Percentiles rank a stretch among this genome's conserved stretches.
Evolutionary conservation across 345 rosid species (phyloP).

Genomic region (Mangifera indica): DNA sequence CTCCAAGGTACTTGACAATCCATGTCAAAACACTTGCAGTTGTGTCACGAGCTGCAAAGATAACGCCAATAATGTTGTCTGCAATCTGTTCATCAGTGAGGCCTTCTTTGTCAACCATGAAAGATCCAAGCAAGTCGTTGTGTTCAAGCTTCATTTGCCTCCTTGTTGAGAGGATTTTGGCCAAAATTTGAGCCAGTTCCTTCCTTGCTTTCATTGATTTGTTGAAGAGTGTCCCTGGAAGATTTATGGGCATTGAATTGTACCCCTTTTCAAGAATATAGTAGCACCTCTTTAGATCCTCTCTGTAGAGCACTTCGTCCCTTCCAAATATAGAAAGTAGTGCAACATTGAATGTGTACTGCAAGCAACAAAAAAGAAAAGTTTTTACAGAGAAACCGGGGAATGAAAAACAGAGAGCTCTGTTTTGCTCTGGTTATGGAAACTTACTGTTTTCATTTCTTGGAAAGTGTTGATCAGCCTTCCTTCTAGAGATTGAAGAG

Average conservation of each 20-base stretch:
- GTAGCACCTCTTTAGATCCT: constrained; percentile 80
- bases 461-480: constrained; percentile 56
- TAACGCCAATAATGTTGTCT: constrained; percentile 82
- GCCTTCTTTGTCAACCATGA: constrained; percentile 72
- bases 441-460: constrained; percentile 80
- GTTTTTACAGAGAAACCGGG: constrained; percentile 9
- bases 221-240: constrained; percentile 90
- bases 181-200: constrained; percentile 67
- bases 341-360: constrained; percentile 87
- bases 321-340: constrained; percentile 75
- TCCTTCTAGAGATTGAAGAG: constrained; percentile 49
- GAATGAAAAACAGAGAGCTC: constrained; percentile 31
- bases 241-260: constrained; percentile 93
- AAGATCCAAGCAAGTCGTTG: constrained; percentile 68
- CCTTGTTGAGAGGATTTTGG: constrained; percentile 54
- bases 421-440: constrained; percentile 26
- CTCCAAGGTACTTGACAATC: constrained; percentile 79
- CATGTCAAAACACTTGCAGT: constrained; percentile 84
- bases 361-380: constrained; percentile 9
- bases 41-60: constrained; percentile 90
- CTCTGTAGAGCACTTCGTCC: constrained; percentile 60
- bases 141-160: constrained; percentile 41
- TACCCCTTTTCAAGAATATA: constrained; percentile 90
- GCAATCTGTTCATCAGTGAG: constrained; percentile 77
- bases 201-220: constrained; percentile 88